Conservation (phyloP, 257 asterid species). For the Anisodus acutangulus region DNA sequence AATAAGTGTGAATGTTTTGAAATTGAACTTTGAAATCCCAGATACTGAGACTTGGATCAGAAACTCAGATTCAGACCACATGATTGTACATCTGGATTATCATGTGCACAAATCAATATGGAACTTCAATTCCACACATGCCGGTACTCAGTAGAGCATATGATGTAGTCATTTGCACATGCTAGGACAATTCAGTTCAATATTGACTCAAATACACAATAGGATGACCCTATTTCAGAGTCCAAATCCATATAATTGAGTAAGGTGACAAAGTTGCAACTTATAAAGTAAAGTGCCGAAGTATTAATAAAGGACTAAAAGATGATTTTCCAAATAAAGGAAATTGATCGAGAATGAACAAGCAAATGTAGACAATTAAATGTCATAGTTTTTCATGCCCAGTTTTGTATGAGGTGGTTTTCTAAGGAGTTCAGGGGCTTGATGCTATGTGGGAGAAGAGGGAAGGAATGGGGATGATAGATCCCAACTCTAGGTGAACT, state of each 20-base stretch:
- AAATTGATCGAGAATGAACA: background rate
- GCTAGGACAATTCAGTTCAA: constrained; percentile 8
- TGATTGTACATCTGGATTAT: constrained; percentile 3
- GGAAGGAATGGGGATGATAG: background rate
- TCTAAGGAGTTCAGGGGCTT: background rate
- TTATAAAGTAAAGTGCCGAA: background rate
- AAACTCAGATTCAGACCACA: constrained; percentile 5
- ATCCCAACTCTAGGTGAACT: constrained; percentile 2
- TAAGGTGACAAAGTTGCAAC: background rate
- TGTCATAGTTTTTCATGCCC: background rate
- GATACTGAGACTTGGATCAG: constrained; percentile 11
- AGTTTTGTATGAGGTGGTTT: background rate
- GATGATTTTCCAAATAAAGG: constrained; percentile 2
- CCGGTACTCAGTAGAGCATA: background rate
- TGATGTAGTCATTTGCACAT: constrained; percentile 25
- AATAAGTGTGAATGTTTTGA: background rate
- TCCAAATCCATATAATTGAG: background rate
- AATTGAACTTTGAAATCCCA: background rate
- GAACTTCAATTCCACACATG: constrained; percentile 15
- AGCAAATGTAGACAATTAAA: constrained; percentile 2
- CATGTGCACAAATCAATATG: constrained; percentile 24
- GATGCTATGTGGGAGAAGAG: background rate
- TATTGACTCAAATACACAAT: background rate
- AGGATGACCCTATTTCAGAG: constrained; percentile 19
- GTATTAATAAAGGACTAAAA: background rate